These are phyloP conservation scores for Calophaca sinica DNA, from an alignment of 306 rosid species.

Conservation along the genomic window DNA sequence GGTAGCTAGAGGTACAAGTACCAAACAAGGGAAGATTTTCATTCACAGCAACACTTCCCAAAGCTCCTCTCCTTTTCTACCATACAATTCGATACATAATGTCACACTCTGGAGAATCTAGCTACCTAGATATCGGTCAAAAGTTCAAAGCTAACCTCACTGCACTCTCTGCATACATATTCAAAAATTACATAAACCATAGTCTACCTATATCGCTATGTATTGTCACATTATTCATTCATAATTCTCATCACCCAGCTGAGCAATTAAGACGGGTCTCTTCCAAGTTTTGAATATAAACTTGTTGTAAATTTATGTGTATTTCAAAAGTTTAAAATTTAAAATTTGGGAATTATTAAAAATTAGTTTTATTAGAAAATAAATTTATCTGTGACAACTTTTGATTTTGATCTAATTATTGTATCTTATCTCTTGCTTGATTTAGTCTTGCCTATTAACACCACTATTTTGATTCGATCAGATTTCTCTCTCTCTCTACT, in stretches of 20 bases:
- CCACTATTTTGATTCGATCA: too few species aligned
- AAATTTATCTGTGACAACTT: too few species aligned
- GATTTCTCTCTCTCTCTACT: too few species aligned
- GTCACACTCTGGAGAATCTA: constrained; percentile 39
- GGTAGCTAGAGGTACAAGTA: constrained; percentile 13
- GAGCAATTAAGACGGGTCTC: not conserved
- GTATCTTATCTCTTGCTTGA: too few species aligned
- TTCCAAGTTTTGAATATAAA: not conserved
- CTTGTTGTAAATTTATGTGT: too few species aligned
- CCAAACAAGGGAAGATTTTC: constrained; percentile 31
- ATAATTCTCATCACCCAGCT: not conserved
- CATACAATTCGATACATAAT: constrained; percentile 17
- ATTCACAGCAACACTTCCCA: constrained; percentile 16
- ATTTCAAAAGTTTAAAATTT: too few species aligned
- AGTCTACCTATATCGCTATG: not conserved
- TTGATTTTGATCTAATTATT: too few species aligned
- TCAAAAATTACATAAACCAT: constrained; percentile 22
- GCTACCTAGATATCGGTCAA: constrained; percentile 37
- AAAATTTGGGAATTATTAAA: too few species aligned
- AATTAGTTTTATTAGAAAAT: too few species aligned
- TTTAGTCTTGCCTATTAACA: too few species aligned
- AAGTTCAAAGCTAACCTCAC: constrained; percentile 19
- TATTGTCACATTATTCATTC: not conserved
- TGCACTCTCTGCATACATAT: constrained; percentile 12
- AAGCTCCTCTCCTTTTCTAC: constrained; percentile 13